Conservation (phyloP, 352 stramenopile species). For the Pythium brachiatum region DNA sequence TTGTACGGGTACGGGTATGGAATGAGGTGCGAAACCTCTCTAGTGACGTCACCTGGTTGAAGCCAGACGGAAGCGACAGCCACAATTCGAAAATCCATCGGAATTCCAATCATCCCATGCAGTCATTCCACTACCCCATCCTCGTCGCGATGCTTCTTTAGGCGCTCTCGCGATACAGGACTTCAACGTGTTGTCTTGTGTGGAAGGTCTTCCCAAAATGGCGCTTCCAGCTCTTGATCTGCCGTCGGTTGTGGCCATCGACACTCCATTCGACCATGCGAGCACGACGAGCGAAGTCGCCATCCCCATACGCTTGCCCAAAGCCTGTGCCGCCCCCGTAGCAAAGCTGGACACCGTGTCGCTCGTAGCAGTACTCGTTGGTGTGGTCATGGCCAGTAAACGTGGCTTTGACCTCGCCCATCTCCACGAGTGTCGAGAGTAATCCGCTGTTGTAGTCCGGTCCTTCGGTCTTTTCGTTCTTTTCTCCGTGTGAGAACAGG, state of each 20-base stretch:
- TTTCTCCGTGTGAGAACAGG: slow-evolving; percentile 19
- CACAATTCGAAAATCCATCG: too few relatives aligned
- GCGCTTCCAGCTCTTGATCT: slow-evolving; percentile 31
- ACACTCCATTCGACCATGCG: slow-evolving; percentile 56
- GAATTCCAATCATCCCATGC: too few relatives aligned
- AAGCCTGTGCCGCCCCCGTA: slow-evolving; percentile 56
- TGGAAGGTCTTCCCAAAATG: slow-evolving; percentile 17
- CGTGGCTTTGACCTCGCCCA: slow-evolving; percentile 56
- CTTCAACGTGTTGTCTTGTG: slow-evolving; percentile 10
- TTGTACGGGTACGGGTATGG: too few relatives aligned
- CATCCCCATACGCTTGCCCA: slow-evolving; percentile 31
- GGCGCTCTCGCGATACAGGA: slow-evolving; percentile 18
- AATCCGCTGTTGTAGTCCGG: slow-evolving; percentile 44
- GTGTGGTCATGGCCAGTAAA: slow-evolving; percentile 63
- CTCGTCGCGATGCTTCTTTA: too few relatives aligned
- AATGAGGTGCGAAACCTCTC: too few relatives aligned
- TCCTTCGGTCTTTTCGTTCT: slow-evolving; percentile 34
- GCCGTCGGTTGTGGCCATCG: slow-evolving; percentile 23
- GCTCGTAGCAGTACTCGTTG: slow-evolving; percentile 55
- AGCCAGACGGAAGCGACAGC: too few relatives aligned
- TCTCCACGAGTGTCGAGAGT: slow-evolving; percentile 37
- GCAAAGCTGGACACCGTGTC: slow-evolving; percentile 47
- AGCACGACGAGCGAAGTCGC: slow-evolving; percentile 38
- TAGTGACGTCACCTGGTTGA: too few relatives aligned
- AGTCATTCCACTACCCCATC: too few relatives aligned